phyloP scores from a whole-genome alignment of 495 filamentous ascomycete genomes.

The Lasiosphaeris hirsuta region DNA sequence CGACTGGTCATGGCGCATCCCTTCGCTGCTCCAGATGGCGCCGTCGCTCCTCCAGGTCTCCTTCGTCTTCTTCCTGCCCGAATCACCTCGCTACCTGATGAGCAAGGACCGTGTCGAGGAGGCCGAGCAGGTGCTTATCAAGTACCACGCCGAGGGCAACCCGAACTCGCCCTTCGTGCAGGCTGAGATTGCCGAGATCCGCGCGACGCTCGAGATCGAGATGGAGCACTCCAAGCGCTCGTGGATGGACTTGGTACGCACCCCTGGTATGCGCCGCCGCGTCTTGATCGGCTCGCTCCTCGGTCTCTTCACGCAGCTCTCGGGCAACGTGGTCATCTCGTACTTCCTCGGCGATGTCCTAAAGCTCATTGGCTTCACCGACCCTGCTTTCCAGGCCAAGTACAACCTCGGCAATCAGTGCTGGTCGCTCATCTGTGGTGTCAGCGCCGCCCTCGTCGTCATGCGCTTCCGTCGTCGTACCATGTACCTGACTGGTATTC shows the following conservation, averaged over 20 bases:
- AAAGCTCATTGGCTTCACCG: conserved; percentile 48
- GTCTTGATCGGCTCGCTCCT: conserved; percentile 56
- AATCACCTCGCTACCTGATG: conserved; percentile 58
- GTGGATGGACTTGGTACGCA: conserved; percentile 55
- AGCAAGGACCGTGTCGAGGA: conserved; percentile 57
- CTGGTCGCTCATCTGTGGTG: conserved; percentile 55
- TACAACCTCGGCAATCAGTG: conserved; percentile 58
- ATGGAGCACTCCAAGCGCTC: conserved; percentile 52
- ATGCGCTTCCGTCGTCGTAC: conserved; percentile 53
- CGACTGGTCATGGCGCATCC: conserved; percentile 65
- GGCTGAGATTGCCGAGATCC: conserved; percentile 58
- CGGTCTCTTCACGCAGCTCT: conserved; percentile 62
- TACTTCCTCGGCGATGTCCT: conserved; percentile 55
- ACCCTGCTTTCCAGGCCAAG: conserved; percentile 49
- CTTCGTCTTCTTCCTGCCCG: conserved; percentile 57
- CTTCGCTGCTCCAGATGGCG: conserved; percentile 53
- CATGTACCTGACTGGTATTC: conserved; percentile 59
- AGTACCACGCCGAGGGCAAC: conserved; percentile 63
- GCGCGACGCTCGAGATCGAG: conserved; percentile 56
- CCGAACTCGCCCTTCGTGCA: conserved; percentile 52
- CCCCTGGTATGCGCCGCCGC: conserved; percentile 53
- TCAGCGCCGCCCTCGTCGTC: conserved; percentile 52
- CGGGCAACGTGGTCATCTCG: conserved; percentile 61
- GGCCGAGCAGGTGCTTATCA: conserved; percentile 53
- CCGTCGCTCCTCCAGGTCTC: conserved; percentile 55